Percentiles rank a stretch among this genome's conserved stretches.
Conservation (phyloP, 257 asterid species). For the Scutellaria barbata region DNA sequence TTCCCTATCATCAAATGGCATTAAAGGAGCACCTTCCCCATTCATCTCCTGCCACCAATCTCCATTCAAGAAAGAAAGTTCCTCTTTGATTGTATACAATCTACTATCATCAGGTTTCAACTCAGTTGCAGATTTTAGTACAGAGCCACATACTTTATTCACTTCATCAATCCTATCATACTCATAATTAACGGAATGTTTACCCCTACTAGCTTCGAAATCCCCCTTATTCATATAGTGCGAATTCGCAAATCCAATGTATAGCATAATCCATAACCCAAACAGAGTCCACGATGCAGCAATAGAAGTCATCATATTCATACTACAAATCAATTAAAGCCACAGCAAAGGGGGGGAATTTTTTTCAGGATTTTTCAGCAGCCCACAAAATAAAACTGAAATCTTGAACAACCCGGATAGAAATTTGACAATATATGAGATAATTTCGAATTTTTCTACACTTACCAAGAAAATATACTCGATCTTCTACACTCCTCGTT, state of each 20-base stretch:
- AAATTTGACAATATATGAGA: slow-evolving; percentile 14
- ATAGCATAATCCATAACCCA: slow-evolving; percentile 45
- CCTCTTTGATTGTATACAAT: slow-evolving; percentile 57
- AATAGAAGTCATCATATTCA: slow-evolving; percentile 41
- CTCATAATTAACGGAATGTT: slow-evolving; percentile 43
- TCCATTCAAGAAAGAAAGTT: slow-evolving; percentile 75
- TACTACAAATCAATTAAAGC: slow-evolving; percentile 18
- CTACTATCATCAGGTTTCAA: slow-evolving; percentile 66
- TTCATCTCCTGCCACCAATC: slow-evolving; percentile 80
- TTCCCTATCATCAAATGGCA: slow-evolving; percentile 79
- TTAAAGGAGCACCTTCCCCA: slow-evolving; percentile 57
- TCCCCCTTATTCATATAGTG: slow-evolving; percentile 36
- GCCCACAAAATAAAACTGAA: slow-evolving; percentile 31
- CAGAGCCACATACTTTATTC: slow-evolving; percentile 62
- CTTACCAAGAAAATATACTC: slow-evolving; percentile 36
- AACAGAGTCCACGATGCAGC: slow-evolving; percentile 41
- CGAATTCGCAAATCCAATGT: slow-evolving; percentile 42
- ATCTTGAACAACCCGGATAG: slow-evolving; percentile 33
- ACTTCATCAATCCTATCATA: slow-evolving; percentile 74
- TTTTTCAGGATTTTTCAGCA: slow-evolving; percentile 26
- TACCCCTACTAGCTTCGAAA: slow-evolving; percentile 44
- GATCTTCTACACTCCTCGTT: slow-evolving; percentile 6
- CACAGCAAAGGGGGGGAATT: slow-evolving; percentile 8
- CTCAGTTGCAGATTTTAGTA: slow-evolving; percentile 62
- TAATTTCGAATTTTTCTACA: slow-evolving; percentile 27